Evolutionary conservation across 1,284 basidiomycete species (phyloP).

Genomic region (Ganoderma leucocontextum): DNA sequence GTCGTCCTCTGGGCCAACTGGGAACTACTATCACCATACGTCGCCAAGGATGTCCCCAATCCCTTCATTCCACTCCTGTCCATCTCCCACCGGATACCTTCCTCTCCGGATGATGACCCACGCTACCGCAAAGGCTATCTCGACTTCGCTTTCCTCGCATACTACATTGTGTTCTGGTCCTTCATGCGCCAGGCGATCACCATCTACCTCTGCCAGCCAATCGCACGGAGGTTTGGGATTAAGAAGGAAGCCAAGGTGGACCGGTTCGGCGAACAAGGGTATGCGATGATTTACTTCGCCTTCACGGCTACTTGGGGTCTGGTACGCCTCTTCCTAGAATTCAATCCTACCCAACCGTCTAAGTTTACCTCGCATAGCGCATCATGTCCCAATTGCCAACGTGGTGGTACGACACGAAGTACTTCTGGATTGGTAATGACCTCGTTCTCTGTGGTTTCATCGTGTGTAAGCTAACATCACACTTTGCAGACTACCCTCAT

Average conservation of each 20-base stretch:
- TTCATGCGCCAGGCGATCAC: slow-evolving; percentile 87
- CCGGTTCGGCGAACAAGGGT: slow-evolving; percentile 91
- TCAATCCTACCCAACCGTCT: neutral
- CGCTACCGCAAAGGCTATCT: slow-evolving; percentile 82
- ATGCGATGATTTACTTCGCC: slow-evolving; percentile 85
- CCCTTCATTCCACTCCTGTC: slow-evolving; percentile 83
- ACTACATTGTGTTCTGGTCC: slow-evolving; percentile 92
- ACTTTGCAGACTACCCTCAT: slow-evolving; percentile 78
- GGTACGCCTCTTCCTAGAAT: slow-evolving; percentile 56
- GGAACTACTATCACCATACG: slow-evolving; percentile 60
- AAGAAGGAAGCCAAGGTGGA: slow-evolving; percentile 73
- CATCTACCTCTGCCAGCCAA: slow-evolving; percentile 72
- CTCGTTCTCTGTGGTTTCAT: slow-evolving; percentile 4
- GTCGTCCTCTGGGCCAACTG: slow-evolving; percentile 80
- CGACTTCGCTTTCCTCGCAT: slow-evolving; percentile 87
- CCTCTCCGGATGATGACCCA: slow-evolving; percentile 59
- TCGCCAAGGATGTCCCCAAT: slow-evolving; percentile 65
- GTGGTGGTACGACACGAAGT: slow-evolving; percentile 88
- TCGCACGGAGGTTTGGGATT: slow-evolving; percentile 79
- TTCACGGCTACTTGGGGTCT: slow-evolving; percentile 79
- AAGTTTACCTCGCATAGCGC: slow-evolving; percentile 52
- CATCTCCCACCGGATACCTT: slow-evolving; percentile 73
- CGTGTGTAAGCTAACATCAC: neutral
- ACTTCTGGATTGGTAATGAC: slow-evolving; percentile 80
- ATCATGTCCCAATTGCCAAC: slow-evolving; percentile 91